These are phyloP conservation scores for Backusella mclennaniae DNA, from an alignment of 192 early-diverging fungal genomes.

Conservation along the genomic window DNA sequence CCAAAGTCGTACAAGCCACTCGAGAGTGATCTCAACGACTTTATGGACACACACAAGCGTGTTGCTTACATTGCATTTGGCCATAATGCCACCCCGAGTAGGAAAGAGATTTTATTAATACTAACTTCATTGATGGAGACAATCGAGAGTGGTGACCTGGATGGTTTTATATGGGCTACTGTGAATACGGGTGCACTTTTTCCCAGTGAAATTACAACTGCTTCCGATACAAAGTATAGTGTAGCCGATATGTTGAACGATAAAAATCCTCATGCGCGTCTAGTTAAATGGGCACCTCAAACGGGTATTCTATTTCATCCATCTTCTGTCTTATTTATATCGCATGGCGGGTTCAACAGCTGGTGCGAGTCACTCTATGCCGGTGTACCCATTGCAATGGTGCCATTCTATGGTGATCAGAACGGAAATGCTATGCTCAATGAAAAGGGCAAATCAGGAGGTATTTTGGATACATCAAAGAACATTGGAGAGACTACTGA, in stretches of 20 bases:
- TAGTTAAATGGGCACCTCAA: constrained; percentile 31
- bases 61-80: constrained; percentile 37
- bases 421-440: neutral
- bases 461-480: neutral
- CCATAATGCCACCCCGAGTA: constrained; percentile 5
- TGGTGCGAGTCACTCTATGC: constrained; percentile 30
- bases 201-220: neutral
- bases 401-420: constrained; percentile 35
- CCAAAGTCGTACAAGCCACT: constrained; percentile 19
- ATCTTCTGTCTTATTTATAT: constrained; percentile 21
- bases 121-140: constrained; percentile 19
- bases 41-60: constrained; percentile 18
- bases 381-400: constrained; percentile 21
- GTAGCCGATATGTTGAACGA: neutral
- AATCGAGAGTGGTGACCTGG: constrained; percentile 20
- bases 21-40: neutral
- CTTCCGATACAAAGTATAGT: neutral
- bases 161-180: constrained; percentile 38
- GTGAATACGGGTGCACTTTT: neutral
- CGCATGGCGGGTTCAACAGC: constrained; percentile 27
- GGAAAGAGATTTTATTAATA: constrained; percentile 10
- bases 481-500: neutral
- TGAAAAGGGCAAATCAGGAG: neutral
- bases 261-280: neutral
- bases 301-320: constrained; percentile 30